Conservation (phyloP, 805 yeast species). For the Lipomyces starkeyi region DNA sequence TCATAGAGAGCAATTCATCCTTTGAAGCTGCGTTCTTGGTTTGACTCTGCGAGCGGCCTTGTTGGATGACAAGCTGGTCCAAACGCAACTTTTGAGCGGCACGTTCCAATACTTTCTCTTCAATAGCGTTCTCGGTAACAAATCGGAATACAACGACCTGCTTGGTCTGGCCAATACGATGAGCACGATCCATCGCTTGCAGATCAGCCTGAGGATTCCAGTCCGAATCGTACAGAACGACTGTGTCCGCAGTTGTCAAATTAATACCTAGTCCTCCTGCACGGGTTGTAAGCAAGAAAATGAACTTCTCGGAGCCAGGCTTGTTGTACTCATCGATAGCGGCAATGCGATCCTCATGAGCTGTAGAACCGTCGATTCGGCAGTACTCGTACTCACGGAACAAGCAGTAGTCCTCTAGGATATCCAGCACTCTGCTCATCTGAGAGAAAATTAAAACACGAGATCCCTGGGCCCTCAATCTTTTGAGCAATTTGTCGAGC, state of each 20-base stretch:
- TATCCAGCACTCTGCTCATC: slow-evolving; percentile 89
- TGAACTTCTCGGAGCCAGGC: slow-evolving; percentile 80
- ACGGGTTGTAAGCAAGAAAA: slow-evolving; percentile 87
- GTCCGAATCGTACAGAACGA: slow-evolving; percentile 86
- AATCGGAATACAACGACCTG: slow-evolving; percentile 92
- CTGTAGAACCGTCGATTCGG: slow-evolving; percentile 91
- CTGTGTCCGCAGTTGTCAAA: slow-evolving; percentile 89
- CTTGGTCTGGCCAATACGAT: slow-evolving; percentile 94
- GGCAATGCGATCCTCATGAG: slow-evolving; percentile 88
- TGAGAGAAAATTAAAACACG: slow-evolving; percentile 91
- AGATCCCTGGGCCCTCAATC: slow-evolving; percentile 76
- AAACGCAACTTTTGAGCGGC: slow-evolving; percentile 93
- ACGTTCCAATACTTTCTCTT: slow-evolving; percentile 92
- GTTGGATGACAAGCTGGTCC: slow-evolving; percentile 95
- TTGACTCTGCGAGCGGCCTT: slow-evolving; percentile 67
- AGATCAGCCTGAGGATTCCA: slow-evolving; percentile 99
- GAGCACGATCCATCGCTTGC: slow-evolving; percentile 98
- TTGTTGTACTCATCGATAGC: slow-evolving; percentile 92
- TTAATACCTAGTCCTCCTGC: slow-evolving; percentile 98
- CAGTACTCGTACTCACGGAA: slow-evolving; percentile 85
- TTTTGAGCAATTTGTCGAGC: slow-evolving; percentile 78
- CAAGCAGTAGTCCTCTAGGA: slow-evolving; percentile 88
- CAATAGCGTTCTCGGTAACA: slow-evolving; percentile 94
- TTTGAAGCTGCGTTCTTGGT: slow-evolving; percentile 52
- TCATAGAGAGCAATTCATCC: slow-evolving; percentile 91